A percentile compares a stretch with the other conserved stretches of the same genome.
phyloP scores from a whole-genome alignment of 371 early-diverging fungal genomes.

The Circinella umbellata region DNA sequence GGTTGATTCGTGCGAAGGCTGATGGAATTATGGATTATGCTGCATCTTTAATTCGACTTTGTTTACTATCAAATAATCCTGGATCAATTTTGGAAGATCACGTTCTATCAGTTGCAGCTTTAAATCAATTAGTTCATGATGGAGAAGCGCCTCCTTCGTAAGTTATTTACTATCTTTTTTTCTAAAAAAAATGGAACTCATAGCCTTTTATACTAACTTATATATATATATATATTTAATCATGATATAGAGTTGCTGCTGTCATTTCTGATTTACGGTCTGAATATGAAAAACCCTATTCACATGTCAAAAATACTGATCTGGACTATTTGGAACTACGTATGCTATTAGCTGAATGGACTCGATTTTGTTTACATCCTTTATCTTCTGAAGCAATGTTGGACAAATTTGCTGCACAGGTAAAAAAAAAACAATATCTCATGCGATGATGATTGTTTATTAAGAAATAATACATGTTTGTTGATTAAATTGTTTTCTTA shows the following conservation, averaged over 20 bases:
- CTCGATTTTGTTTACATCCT: conserved; percentile 83
- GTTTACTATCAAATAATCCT: conserved; percentile 63
- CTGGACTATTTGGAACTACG: conserved; percentile 69
- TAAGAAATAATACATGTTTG: no score
- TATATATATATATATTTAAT: no score
- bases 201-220: no score
- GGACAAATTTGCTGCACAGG: background rate
- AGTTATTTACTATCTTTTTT: background rate
- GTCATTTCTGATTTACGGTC: conserved; percentile 30
- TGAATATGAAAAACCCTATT: conserved; percentile 34
- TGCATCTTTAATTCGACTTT: conserved; percentile 69
- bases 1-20: conserved; percentile 77
- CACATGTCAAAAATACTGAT: conserved; percentile 32
- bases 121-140: conserved; percentile 61
- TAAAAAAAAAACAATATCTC: background rate
- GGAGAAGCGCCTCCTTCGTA: conserved; percentile 65
- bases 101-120: conserved; percentile 69
- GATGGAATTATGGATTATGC: conserved; percentile 77
- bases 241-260: conserved; percentile 19
- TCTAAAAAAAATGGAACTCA: no score
- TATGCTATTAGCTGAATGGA: conserved; percentile 85
- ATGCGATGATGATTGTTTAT: no score
- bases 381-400: conserved; percentile 33
- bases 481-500: background rate
- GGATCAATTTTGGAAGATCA: conserved; percentile 73